A percentile compares a stretch with the other conserved stretches of the same genome.
These are phyloP conservation scores for Salix caprea DNA, from an alignment of 345 rosid genomes.

Conservation along the genomic window DNA sequence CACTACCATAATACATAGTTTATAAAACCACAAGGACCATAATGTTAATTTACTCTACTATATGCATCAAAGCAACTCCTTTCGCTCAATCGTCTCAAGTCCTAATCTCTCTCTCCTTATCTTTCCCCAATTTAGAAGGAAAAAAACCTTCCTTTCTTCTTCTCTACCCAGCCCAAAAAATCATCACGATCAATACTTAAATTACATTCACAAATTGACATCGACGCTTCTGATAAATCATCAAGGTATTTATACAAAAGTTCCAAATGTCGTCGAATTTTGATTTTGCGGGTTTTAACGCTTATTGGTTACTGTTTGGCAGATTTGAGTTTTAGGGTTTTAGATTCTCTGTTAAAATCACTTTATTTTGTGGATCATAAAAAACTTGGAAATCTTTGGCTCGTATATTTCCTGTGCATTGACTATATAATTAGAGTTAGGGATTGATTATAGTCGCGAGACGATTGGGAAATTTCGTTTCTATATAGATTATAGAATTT, in stretches of 20 bases:
- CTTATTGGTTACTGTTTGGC: neutral
- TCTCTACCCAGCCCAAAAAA: neutral
- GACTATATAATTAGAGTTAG: neutral
- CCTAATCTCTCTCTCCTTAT: neutral
- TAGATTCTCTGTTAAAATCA: neutral
- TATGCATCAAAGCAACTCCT: neutral
- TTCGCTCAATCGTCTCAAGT: neutral
- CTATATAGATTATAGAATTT: neutral
- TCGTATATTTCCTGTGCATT: neutral
- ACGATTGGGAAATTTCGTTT: neutral
- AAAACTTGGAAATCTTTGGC: neutral
- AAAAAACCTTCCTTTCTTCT: too few species aligned
- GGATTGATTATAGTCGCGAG: neutral
- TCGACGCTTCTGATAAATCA: neutral
- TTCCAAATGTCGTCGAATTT: neutral
- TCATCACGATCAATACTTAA: neutral
- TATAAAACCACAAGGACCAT: neutral
- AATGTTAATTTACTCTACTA: neutral
- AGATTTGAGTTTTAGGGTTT: neutral
- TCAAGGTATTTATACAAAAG: neutral
- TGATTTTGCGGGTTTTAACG: too few species aligned
- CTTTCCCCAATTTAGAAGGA: neutral
- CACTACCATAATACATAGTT: neutral
- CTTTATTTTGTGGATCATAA: neutral
- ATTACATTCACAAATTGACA: neutral